Base-by-base conservation (phyloP, 371 early-diverging fungal species). In the Paraphysoderma sedebokerense region DNA sequence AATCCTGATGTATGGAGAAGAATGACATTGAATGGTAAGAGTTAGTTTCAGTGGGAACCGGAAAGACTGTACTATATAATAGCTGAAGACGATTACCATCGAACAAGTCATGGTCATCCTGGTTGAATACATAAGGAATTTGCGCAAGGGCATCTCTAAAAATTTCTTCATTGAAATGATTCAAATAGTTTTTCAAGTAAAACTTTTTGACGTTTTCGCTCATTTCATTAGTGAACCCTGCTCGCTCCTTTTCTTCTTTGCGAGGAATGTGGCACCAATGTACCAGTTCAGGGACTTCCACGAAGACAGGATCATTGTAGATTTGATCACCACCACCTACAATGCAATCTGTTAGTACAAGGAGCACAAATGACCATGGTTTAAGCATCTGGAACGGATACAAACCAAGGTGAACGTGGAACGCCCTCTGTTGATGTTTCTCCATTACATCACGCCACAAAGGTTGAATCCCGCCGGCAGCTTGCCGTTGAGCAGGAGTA, bases 251-350 rank as follows among this genome's bases (percentile, higher is more conserved):
- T n/a, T n/a, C 63, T 24, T 58, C 49, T 47, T 76, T 74, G 48
- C 63, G 63, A 46, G 70, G 68, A 31, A 75, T 62, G 3, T 52
- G 51, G 9, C 76, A 54, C 81, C 81, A 85, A 13, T 70, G 70
- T 49, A 62, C 57, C 67, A 77, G 66, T 28, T 66, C 59, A 11
- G 65, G 56, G 35, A 46, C 57, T 74, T 64, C 49, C 78, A 54
- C 6, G 19, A 22, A 57, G 8, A 62, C 15, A 22, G 60, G 56
- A 62, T 85, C 87, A 29, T 72, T 67, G 52, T 87, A 87, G 19
- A 89, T 56, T 58, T 89, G 90, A 55, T 89, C 90, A 8, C 90
- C 90, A 17, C 87, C 87, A 34, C 90, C 87, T 20, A 89, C 58
- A 67, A 78, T 68, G 30, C n/a, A n/a, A n/a, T n/a, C n/a, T n/a